A percentile compares a stretch with the other conserved stretches of the same genome.
phyloP scores from a whole-genome alignment of 2,329 filamentous ascomycete genomes.

The Colletotrichum sp. region DNA sequence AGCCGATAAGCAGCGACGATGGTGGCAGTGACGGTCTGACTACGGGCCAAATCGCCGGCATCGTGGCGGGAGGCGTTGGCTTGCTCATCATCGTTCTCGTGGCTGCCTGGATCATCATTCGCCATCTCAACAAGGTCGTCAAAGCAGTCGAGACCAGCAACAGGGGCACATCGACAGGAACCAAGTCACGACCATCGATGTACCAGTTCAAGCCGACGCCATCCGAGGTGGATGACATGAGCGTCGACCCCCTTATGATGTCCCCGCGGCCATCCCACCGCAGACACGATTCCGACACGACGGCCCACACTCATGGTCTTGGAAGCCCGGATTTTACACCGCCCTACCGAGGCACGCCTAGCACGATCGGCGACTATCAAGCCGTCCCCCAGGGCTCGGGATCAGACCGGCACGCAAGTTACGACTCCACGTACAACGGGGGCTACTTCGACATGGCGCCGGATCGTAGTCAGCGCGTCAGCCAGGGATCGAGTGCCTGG shows the following conservation, averaged over 20 bases:
- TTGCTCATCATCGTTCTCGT: slow-evolving; percentile 53
- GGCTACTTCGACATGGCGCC: slow-evolving; percentile 34
- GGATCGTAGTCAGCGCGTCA: slow-evolving; percentile 19
- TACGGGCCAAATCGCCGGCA: slow-evolving; percentile 52
- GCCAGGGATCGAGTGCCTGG: slow-evolving; percentile 25
- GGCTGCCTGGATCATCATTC: slow-evolving; percentile 53
- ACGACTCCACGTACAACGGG: slow-evolving; percentile 28
- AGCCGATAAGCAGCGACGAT: slow-evolving; percentile 30
- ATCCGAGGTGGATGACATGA: slow-evolving; percentile 48
- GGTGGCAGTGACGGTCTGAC: slow-evolving; percentile 38
- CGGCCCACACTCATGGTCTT: neutral
- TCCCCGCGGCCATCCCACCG: slow-evolving; percentile 28
- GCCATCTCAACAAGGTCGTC: slow-evolving; percentile 52
- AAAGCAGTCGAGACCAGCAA: slow-evolving; percentile 37
- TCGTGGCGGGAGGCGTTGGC: slow-evolving; percentile 55
- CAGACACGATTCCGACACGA: slow-evolving; percentile 12
- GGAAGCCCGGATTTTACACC: slow-evolving; percentile 27
- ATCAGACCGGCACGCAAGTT: slow-evolving; percentile 30
- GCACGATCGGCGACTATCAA: slow-evolving; percentile 17
- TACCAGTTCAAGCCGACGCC: slow-evolving; percentile 43
- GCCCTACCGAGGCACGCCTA: slow-evolving; percentile 2
- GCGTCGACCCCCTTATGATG: slow-evolving; percentile 44
- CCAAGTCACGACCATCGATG: slow-evolving; percentile 37
- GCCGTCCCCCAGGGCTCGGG: slow-evolving; percentile 19
- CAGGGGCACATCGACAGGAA: slow-evolving; percentile 36